Evolutionary conservation across 163 green algal species (phyloP).

Genomic region (Coccomyxa subellipsoidea): DNA sequence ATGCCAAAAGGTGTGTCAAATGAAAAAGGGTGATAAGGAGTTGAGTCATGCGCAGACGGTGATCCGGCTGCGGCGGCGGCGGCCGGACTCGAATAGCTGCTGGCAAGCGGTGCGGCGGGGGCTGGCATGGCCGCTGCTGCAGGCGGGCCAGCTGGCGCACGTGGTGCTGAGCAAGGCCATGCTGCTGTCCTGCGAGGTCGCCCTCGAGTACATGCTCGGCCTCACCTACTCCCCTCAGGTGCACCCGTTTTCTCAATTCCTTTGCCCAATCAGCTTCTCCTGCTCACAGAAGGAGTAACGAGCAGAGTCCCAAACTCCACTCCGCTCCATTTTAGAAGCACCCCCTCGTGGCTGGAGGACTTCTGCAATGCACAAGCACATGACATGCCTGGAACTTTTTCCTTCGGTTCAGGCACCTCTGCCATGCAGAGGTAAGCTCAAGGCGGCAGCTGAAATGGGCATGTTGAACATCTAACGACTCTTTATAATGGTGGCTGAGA

Average conservation of each 20-base stretch:
- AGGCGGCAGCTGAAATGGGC: too few species aligned
- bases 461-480: too few species aligned
- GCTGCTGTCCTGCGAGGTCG: slow-evolving; percentile 63
- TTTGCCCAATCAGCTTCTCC: neutral
- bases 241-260: slow-evolving; percentile 28
- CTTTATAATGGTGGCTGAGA: too few species aligned
- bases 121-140: slow-evolving; percentile 8
- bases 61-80: slow-evolving; percentile 1
- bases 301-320: too few species aligned
- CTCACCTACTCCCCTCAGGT: slow-evolving; percentile 63
- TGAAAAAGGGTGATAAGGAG: too few species aligned
- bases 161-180: slow-evolving; percentile 36
- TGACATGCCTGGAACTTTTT: too few species aligned
- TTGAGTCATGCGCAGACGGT: slow-evolving; percentile 8
- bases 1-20: too few species aligned
- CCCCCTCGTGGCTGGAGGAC: neutral
- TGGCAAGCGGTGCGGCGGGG: neutral
- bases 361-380: too few species aligned
- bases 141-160: slow-evolving; percentile 15
- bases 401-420: too few species aligned
- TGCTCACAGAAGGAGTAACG: too few species aligned
- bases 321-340: neutral
- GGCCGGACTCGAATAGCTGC: neutral
- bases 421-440: too few species aligned
- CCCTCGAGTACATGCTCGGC: slow-evolving; percentile 72